Base-by-base conservation (phyloP, 2,329 filamentous ascomycete genomes). In the Diaporthe velutina region DNA sequence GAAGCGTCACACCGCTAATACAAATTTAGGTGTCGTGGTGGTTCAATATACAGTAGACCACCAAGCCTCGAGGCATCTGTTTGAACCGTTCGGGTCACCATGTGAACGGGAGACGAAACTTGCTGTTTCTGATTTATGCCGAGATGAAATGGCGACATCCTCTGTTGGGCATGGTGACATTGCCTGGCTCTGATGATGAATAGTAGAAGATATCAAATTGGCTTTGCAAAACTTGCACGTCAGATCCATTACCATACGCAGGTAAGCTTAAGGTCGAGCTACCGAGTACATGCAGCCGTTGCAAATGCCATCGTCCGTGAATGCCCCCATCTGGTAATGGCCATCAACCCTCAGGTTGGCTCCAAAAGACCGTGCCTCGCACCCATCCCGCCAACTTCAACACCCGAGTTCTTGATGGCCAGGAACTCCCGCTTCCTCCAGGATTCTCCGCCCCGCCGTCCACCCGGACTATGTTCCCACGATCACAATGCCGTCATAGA, bases 401-500 rank as follows among this genome's bases (percentile, higher is more conserved):
- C 22, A 8, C 38, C 68, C 25, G 22, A n/a, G 8, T 33, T 17
- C 55, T 28, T 50, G 9, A 17, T 12, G 13, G 19, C 19, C 28
- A 35, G 35, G 12, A 19, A 61, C 9, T 22, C 25, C 12, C n/a
- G 3, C 33, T 2, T 25, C 17, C n/a, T 48, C 19, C 7, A 5
- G n/a, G n/a, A 7, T 15, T 4, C 13, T 22, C 7, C 33, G 12
- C 15, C 19, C n/a, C 12, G 10, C 19, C 15, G 10, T 28, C n/a
- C 15, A 6, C 4, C n/a, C 60, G 15, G 19, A n/a, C 15, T 22
- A 13, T 1, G 15, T 13, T 5, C 22, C 22, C 40, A 15, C 8
- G 22, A n/a, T 55, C 42, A 75, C 45, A 75, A 35, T 38, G 70
- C 73, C 33, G 70, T 28, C 4, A 57, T 4, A 22, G 70, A 35